Percentiles rank a stretch among this genome's conserved stretches.
phyloP scores from a whole-genome alignment of 2,329 filamentous ascomycete genomes.

The Aspergillus fumigatus region DNA sequence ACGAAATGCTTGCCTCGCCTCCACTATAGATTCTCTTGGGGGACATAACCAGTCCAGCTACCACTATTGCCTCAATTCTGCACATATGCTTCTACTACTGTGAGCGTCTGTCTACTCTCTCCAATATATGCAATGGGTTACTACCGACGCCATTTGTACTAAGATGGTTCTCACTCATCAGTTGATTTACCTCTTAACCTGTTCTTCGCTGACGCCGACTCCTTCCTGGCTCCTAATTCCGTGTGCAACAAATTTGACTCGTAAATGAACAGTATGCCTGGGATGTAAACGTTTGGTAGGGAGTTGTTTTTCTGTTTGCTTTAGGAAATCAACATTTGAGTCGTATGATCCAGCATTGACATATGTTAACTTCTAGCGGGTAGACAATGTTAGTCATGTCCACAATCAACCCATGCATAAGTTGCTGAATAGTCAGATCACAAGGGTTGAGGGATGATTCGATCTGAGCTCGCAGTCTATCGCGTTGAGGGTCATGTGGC shows the following conservation, averaged over 20 bases:
- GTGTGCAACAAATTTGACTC: not conserved
- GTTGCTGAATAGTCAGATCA: not conserved
- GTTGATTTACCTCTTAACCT: not conserved
- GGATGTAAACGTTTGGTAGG: not conserved
- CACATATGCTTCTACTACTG: not conserved
- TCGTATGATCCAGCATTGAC: not conserved
- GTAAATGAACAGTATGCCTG: not conserved
- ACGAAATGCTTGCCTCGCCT: not conserved
- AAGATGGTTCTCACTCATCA: not conserved
- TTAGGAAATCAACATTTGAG: not conserved
- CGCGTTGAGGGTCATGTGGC: too few relatives aligned
- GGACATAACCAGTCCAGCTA: not conserved
- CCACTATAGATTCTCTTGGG: not conserved
- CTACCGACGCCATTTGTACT: not conserved
- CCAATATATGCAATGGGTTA: not conserved
- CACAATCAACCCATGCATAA: not conserved
- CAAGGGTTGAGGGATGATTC: not conserved
- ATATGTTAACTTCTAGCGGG: not conserved
- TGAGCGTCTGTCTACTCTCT: not conserved
- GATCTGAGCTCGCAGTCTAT: too few relatives aligned
- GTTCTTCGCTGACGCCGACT: not conserved
- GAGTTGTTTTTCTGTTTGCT: not conserved
- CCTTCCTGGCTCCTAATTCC: not conserved
- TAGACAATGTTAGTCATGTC: not conserved
- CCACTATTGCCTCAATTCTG: not conserved